Base-by-base conservation (phyloP, 2,329 filamentous ascomycete genomes). In the Fonsecaea multimorphosa region DNA sequence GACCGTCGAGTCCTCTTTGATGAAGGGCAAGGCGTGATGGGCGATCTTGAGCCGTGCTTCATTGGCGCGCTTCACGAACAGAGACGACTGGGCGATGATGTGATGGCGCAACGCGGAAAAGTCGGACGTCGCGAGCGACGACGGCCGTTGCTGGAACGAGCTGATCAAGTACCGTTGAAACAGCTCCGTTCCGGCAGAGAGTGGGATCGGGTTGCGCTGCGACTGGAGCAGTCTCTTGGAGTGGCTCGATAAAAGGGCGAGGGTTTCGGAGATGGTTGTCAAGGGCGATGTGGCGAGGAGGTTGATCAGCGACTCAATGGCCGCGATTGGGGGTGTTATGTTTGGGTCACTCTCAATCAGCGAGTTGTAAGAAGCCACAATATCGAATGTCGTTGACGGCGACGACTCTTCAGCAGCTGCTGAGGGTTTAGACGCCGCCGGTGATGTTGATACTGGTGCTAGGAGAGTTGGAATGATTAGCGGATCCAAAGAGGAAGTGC, bases 91-190 rank as follows among this genome's bases (percentile, higher is more conserved):
- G 68, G 88, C 87, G 59, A 98, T 83, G 31, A 98, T 84, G 79
- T 97, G 92, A 74, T 89, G 87, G 67, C 93, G 85, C 63, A 96
- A 90, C 58, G 89, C 87, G 69, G 93, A 91, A 78, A 98, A 98
- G 75, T 91, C 89, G n/a, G 83, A 84, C 9, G 79, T 68, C 27
- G 69, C 65, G 0, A 68, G 62, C 79, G 1, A 83, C 81, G 24
- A 82, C 71, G 29, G 84, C 73, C 16, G 85, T 82, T 67, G 78
- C 76, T 88, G 85, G 72, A 89, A 78, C 22, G 85, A 92, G 63
- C 89, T 88, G 74, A 97, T 90, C 72, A 99, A 87, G 79, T 96
- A 98, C 76, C 94, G 90, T 77, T 95, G 91, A 83, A 99, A 98
- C 65, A 98, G 87, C 77, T 97, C 93, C 66, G 93, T 97, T 73